Conservation (phyloP, 225 moss, liverwort and hornwort genomes). For the Rhytidiadelphus loreus region DNA sequence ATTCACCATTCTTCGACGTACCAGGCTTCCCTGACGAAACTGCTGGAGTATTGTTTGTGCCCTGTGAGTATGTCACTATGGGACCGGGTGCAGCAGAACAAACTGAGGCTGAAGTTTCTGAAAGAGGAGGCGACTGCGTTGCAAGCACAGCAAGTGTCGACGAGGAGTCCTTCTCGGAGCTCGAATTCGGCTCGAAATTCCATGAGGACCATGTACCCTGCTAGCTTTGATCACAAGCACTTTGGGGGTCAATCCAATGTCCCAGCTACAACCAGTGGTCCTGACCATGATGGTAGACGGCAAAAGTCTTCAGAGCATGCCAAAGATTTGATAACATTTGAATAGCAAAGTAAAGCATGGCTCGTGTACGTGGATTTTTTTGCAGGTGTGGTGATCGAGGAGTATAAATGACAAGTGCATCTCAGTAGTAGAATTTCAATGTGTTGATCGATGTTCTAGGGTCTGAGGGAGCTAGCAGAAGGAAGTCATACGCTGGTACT, state of each 20-base stretch:
- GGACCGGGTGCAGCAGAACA: conserved; percentile 49
- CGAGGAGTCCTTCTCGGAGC: conserved; percentile 23
- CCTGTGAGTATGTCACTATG: conserved; percentile 54
- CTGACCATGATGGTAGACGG: not conserved
- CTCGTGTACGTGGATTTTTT: not conserved
- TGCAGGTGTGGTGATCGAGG: conserved; percentile 1
- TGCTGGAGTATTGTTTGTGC: conserved; percentile 84
- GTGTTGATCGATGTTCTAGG: not conserved
- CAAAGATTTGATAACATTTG: conserved; percentile 35
- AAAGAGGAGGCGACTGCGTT: conserved; percentile 33
- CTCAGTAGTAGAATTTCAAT: not conserved
- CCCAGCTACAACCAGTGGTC: not conserved
- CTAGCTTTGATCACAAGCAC: conserved; percentile 5
- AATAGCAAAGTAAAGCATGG: not conserved
- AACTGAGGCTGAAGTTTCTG: conserved; percentile 30
- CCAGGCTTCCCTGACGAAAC: conserved; percentile 78
- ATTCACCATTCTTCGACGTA: conserved; percentile 95
- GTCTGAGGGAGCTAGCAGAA: not conserved
- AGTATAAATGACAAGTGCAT: not conserved
- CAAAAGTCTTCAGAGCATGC: conserved; percentile 9
- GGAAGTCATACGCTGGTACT: not conserved
- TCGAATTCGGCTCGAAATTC: conserved; percentile 20
- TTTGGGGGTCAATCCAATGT: not conserved
- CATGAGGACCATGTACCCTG: conserved; percentile 1
- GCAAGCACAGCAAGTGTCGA: conserved; percentile 15